These are phyloP conservation scores for Fusarium neocosmosporiellum DNA, from an alignment of 2,329 filamentous ascomycete species.

Conservation along the genomic window DNA sequence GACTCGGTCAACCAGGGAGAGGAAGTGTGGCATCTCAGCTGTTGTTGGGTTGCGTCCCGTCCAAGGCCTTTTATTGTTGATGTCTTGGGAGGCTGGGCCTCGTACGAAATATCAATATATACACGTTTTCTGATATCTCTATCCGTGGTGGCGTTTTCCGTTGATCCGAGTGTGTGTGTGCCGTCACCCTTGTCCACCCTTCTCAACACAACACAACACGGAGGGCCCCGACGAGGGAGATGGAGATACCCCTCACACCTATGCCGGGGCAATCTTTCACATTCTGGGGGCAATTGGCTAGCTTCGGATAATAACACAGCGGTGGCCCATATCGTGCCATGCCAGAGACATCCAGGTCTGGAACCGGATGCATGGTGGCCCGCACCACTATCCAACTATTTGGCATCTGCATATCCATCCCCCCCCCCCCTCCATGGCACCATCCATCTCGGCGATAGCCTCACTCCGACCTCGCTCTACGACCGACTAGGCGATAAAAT, in stretches of 20 bases:
- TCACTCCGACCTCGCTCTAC: constrained; percentile 20
- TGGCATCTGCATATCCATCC: constrained; percentile 3
- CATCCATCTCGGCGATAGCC: constrained; percentile 30
- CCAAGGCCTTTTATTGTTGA: constrained; percentile 27
- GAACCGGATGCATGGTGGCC: constrained; percentile 25
- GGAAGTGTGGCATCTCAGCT: constrained; percentile 4
- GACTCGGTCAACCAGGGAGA: neutral
- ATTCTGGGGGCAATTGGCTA: constrained; percentile 28
- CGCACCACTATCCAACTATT: constrained; percentile 26
- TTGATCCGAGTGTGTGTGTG: constrained; percentile 29
- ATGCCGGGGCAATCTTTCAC: neutral
- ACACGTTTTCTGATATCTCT: neutral
- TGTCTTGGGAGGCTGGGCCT: neutral
- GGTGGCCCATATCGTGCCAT: constrained; percentile 13
- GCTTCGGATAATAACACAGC: constrained; percentile 7
- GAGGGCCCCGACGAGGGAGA: constrained; percentile 26
- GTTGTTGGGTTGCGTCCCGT: neutral
- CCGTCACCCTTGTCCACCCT: neutral
- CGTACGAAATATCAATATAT: constrained; percentile 1
- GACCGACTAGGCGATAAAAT: neutral
- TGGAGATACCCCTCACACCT: constrained; percentile 29
- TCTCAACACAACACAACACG: constrained; percentile 10
- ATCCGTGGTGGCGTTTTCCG: constrained; percentile 8
- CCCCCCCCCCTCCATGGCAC: constrained; percentile 8
- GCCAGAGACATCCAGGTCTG: constrained; percentile 21